Percentiles rank a stretch among this genome's conserved stretches.
Conservation (phyloP, 2,329 filamentous ascomycete genomes). For the Sclerotinia subarctica region DNA sequence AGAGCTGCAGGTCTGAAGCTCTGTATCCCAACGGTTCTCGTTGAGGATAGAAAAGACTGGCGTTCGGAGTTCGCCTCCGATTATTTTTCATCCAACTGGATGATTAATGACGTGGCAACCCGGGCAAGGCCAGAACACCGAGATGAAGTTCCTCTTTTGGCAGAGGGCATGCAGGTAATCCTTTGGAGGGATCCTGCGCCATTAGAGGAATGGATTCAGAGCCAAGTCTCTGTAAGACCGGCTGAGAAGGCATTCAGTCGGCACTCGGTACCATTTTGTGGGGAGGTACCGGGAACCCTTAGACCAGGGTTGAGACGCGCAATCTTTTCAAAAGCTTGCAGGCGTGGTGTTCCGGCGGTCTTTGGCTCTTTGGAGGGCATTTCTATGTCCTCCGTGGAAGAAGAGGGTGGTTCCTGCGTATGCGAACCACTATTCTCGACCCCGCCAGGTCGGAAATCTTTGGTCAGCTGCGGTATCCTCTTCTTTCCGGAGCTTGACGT, state of each 20-base stretch:
- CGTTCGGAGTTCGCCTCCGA: constrained; percentile 6
- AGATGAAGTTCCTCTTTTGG: not conserved
- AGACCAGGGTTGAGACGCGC: constrained; percentile 9
- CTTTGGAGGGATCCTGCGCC: not conserved
- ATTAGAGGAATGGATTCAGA: not conserved
- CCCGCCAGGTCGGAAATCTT: constrained; percentile 1
- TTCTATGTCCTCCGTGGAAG: not conserved
- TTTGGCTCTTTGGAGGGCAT: constrained; percentile 1
- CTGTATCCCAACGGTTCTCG: constrained; percentile 1
- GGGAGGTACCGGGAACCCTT: constrained; percentile 5
- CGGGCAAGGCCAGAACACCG: not conserved
- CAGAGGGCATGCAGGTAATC: not conserved
- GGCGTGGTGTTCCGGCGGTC: not conserved
- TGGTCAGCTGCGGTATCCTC: not conserved
- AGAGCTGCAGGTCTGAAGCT: not conserved
- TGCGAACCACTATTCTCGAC: not conserved
- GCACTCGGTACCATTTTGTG: not conserved
- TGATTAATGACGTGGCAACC: not conserved
- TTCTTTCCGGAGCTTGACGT: constrained; percentile 10
- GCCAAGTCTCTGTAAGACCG: not conserved
- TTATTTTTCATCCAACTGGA: not conserved
- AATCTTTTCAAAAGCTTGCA: not conserved
- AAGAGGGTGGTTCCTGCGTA: not conserved
- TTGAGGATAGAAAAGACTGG: not conserved
- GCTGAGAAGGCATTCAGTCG: not conserved